Base-by-base conservation (phyloP, 257 asterid genomes). In the Lantana camara region DNA sequence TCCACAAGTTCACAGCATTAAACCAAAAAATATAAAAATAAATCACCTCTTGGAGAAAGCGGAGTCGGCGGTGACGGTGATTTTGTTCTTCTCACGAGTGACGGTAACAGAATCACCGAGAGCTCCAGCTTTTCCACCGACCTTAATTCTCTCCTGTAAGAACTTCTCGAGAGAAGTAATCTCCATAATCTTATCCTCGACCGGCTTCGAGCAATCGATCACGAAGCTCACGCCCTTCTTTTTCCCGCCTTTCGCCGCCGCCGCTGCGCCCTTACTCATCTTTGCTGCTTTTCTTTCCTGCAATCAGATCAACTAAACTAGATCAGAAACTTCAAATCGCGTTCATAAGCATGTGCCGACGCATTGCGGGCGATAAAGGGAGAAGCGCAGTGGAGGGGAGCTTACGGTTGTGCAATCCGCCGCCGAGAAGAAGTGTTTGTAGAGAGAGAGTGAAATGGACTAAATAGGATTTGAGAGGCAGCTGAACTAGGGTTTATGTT, bases 51-150 rank as follows among this genome's bases (percentile, higher is more conserved):
- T 85, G 48, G 86, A 82, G 80, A 85, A 82, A 24, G 73, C 11
- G 19, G 77, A 47, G 47, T 77, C 78, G 19, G 85, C 81, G 7
- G 84, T 77, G 37, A 85, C 89, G 53, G 81, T 77, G 78, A 85
- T 82, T 42, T 82, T 82, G 70, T 45, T 73, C 71, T 85, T 84
- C 19, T 84, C 88, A 48, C 91, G 89, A 14, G 74, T 41, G 21
- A 84, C 69, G 38, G 83, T 40, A 14, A 84, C 86, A 35, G 86
- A 73, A 40, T 84, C 91, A 2, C 88, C 86, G 20, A 84, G 88
- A 12, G 86, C 83, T 44, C 86, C 91, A 71, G 88, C 84, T 50
- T 84, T 84, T 0, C 88, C 91, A 9, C 84, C 91, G 52, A 84
- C 89, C 77, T 84, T 84, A 54, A 84, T 82, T 20, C 91, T 68